Conservation (phyloP, 805 yeast species). For the Saccharomycopsis sp. region DNA sequence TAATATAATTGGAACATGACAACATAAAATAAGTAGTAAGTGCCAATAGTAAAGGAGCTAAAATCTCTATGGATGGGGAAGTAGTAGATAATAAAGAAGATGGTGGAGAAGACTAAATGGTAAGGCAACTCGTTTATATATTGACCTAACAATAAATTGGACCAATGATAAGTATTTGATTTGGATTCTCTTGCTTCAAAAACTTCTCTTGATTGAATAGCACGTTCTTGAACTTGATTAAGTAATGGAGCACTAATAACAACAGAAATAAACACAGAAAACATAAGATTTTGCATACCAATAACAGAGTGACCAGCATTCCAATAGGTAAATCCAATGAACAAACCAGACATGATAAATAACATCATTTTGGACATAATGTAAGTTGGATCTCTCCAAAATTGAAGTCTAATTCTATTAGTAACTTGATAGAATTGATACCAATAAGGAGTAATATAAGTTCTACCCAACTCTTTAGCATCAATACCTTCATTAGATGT, state of each 20-base stretch:
- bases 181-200: slow-evolving; percentile 63
- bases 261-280: slow-evolving; percentile 49
- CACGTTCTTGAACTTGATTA: slow-evolving; percentile 54
- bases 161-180: slow-evolving; percentile 69
- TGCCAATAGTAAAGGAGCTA: slow-evolving; percentile 39
- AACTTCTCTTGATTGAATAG: slow-evolving; percentile 46
- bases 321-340: slow-evolving; percentile 65
- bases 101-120: slow-evolving; percentile 35
- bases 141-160: slow-evolving; percentile 43
- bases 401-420: slow-evolving; percentile 32
- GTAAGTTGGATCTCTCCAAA: slow-evolving; percentile 54
- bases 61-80: slow-evolving; percentile 35
- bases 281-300: slow-evolving; percentile 51
- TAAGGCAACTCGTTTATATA: slow-evolving; percentile 52
- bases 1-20: slow-evolving; percentile 41
- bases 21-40: slow-evolving; percentile 38
- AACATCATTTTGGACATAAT: slow-evolving; percentile 49
- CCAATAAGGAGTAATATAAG: slow-evolving; percentile 38
- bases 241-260: slow-evolving; percentile 46
- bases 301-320: slow-evolving; percentile 39
- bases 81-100: slow-evolving; percentile 44
- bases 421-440: slow-evolving; percentile 34
- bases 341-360: slow-evolving; percentile 41
- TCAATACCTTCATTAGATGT: slow-evolving; percentile 15
- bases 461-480: slow-evolving; percentile 19